Evolutionary conservation across 805 yeast species (phyloP), one percentile per base, ranked within the genome.

Genomic region (Candida nitratophila): DNA sequence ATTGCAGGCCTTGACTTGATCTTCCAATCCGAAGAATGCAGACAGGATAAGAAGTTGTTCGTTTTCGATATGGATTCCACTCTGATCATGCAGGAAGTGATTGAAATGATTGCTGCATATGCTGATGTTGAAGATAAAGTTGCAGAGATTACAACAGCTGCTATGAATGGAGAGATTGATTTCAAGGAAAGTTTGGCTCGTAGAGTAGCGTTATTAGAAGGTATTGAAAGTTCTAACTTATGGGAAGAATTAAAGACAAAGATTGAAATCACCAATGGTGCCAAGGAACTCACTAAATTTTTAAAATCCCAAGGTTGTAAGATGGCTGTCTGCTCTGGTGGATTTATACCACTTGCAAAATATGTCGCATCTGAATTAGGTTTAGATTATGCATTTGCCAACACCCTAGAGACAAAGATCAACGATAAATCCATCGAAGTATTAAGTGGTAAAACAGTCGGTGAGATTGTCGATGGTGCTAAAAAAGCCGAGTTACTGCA

Each of bases 51-150:
- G 57, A 75, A 78, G 55, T 69, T 93, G 41, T 81, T 86, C 48
- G 86, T 95, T 11, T 93, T 93, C 59, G 99, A 93, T 57, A 93
- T 93, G 99, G 99, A 93, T 68, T 89, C 97, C 0, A 93, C 99
- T 0, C 69, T 93, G 58, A 93, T 93, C 51, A 82, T 85, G 61
- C 98, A 93, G 65, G 99, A 93, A 65, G 97, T 93, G 34, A 93
- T 93, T 53, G 99, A 93, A 59, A 65, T 93, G 58, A 91, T 93
- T 51, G 99, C 99, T 2, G 88, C 88, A 0, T 83, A 86, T 55
- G 98, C 96, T n/a, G 74, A 77, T 51, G 95, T 93, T 30, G 96
- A 93, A 57, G 79, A 74, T 6, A 71, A 87, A 60, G 99, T 93
- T 7, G 85, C 91, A 5, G 84, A 74, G 27, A 90, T 93, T 54